Evolutionary conservation across 225 moss, liverwort and hornwort genomes (phyloP).

Genomic region (Bryum argenteum): DNA sequence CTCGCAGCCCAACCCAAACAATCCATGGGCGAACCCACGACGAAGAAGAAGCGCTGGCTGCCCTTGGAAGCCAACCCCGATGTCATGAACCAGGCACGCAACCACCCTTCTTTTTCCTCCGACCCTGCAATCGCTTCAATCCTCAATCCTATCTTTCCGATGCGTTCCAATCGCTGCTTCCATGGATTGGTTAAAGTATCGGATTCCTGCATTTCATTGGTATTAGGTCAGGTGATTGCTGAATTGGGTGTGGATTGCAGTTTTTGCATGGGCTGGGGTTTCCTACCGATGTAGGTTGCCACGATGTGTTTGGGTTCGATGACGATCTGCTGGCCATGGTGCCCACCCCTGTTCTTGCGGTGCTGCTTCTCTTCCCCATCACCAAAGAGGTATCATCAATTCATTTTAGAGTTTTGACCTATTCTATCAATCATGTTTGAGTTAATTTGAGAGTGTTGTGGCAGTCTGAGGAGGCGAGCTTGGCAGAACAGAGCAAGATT

Average conservation of each 20-base stretch:
- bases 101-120: not conserved
- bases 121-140: too few relatives aligned
- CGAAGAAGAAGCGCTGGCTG: constrained; percentile 80
- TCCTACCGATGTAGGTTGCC: constrained; percentile 59
- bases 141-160: too few relatives aligned
- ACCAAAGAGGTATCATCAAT: constrained; percentile 52
- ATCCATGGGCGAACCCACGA: constrained; percentile 14
- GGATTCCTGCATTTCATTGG: not conserved
- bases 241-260: constrained; percentile 40
- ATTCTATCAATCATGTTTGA: not conserved
- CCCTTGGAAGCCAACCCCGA: constrained; percentile 98
- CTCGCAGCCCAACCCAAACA: not conserved
- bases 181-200: not conserved
- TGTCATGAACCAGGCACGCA: constrained; percentile 88
- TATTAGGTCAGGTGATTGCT: not conserved
- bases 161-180: not conserved
- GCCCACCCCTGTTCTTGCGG: constrained; percentile 75
- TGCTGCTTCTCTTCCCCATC: constrained; percentile 79
- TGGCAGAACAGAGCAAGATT: constrained; percentile 49
- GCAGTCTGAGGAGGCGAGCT: constrained; percentile 75
- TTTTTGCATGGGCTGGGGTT: constrained; percentile 84
- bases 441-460: not conserved
- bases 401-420: too few relatives aligned
- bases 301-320: constrained; percentile 84
- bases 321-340: constrained; percentile 88